Base-by-base conservation (phyloP, 2,329 filamentous ascomycete species). In the Aspergillus pseudotamarii region DNA sequence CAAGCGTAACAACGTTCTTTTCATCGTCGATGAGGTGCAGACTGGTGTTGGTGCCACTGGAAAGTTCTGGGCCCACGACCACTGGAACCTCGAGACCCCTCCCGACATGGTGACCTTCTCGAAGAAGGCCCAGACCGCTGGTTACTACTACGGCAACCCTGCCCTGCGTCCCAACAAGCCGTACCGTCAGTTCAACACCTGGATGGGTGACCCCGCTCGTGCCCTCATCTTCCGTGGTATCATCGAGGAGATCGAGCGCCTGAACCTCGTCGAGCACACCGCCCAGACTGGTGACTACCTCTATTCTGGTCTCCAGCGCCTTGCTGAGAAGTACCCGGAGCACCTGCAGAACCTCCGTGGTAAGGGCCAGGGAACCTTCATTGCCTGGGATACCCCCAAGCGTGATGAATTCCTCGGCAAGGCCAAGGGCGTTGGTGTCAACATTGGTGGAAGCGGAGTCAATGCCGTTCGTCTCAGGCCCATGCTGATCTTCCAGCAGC, bases 101-200 rank as follows among this genome's bases (percentile, higher is more conserved):
- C 93, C 93, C 0, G 93, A 97, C 82, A 95, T 97, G 84, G 93
- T 97, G 51, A 97, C 93, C 63, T 97, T 97, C 82, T 92, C 88
- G 75, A 97, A 97, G 85, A 97, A 97, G 85, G 94, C 93, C 3
- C 93, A 97, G 82, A 92, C 93, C 2, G 93, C 94, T 8, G 93
- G 93, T 38, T 97, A 94, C 85, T 97, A 95, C 85, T 97, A 89
- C 76, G 90, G 90, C 65, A 90, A 95, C 84, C 86, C 88, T 11
- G 88, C 87, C 48, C 85, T 97, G 70, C 86, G 91, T 14, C 93
- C 93, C 66, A 96, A 96, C 84, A 94, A 94, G 85, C 91, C 94
- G 6, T 97, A 96, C 84, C 89, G 93, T 66, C 93, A 97, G 81
- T 97, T 97, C 86, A 97, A 97, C 85, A 97, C 93, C 56, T 97